phyloP scores from a whole-genome alignment of 768 basidiomycete genomes.

The Phaffia tasmanica region DNA sequence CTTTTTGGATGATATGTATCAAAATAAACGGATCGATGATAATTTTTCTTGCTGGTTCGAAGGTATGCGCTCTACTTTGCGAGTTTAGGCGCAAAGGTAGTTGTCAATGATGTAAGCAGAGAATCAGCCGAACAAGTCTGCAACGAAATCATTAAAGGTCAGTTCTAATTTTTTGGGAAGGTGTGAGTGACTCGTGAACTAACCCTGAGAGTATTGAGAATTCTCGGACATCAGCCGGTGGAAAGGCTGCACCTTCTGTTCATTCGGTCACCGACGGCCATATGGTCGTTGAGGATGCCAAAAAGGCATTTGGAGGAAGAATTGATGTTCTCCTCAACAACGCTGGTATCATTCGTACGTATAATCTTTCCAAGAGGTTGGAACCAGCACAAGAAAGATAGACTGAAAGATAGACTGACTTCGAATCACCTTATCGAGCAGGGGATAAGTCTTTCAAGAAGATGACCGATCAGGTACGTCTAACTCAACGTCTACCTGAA shows the following conservation, averaged over 20 bases:
- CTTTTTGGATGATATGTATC: neutral
- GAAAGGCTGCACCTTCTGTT: conserved; percentile 55
- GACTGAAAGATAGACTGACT: neutral
- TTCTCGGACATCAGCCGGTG: conserved; percentile 51
- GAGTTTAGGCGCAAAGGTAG: conserved; percentile 82
- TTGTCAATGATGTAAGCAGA: conserved; percentile 86
- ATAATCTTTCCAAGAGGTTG: neutral
- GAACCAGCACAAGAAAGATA: neutral
- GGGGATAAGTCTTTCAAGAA: conserved; percentile 65
- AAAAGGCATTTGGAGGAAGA: conserved; percentile 8
- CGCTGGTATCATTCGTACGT: conserved; percentile 61
- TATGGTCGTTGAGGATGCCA: conserved; percentile 30
- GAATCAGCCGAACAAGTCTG: conserved; percentile 85
- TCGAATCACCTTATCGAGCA: conserved; percentile 14
- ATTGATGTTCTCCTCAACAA: conserved; percentile 68
- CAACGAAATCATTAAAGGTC: conserved; percentile 71
- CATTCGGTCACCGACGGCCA: conserved; percentile 20
- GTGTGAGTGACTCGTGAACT: too few relatives aligned
- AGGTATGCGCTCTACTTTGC: conserved; percentile 88
- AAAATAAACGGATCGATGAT: neutral
- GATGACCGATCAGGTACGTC: conserved; percentile 63
- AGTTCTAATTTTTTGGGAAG: conserved; percentile 28
- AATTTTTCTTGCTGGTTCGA: conserved; percentile 4
- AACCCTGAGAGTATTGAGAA: too few relatives aligned
- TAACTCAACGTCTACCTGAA: neutral